A percentile compares a stretch with the other conserved stretches of the same genome.
phyloP scores from a whole-genome alignment of 1,139 yeast species.

The Hanseniaspora sp. region DNA sequence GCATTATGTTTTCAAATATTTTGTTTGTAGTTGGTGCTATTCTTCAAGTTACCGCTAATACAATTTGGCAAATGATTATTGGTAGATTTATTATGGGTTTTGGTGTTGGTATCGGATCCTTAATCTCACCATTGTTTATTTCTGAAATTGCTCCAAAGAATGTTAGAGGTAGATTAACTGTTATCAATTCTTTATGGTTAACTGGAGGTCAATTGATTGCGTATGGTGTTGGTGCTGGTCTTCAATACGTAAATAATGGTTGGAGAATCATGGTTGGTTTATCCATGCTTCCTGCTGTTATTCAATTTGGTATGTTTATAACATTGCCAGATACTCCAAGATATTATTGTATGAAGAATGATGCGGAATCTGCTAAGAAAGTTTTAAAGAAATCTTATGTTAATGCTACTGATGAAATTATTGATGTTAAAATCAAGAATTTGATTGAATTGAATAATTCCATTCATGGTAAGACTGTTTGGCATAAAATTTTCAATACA shows the following conservation, averaged over 20 bases:
- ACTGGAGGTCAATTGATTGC: slow-evolving; percentile 91
- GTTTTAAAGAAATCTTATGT: slow-evolving; percentile 53
- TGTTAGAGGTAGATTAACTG: slow-evolving; percentile 76
- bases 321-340: slow-evolving; percentile 95
- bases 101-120: slow-evolving; percentile 90
- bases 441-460: slow-evolving; percentile 46
- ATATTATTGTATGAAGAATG: slow-evolving; percentile 62
- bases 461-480: slow-evolving; percentile 50
- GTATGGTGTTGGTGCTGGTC: slow-evolving; percentile 86
- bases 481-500: slow-evolving; percentile 48
- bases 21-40: slow-evolving; percentile 74
- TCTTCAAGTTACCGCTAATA: slow-evolving; percentile 65
- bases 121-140: slow-evolving; percentile 81
- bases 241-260: slow-evolving; percentile 61
- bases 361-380: slow-evolving; percentile 49
- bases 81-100: slow-evolving; percentile 90
- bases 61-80: slow-evolving; percentile 81
- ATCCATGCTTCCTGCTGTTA: slow-evolving; percentile 73
- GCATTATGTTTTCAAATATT: slow-evolving; percentile 66
- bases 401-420: slow-evolving; percentile 45
- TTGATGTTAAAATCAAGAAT: slow-evolving; percentile 50
- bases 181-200: slow-evolving; percentile 36
- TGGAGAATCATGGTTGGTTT: slow-evolving; percentile 91
- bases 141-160: slow-evolving; percentile 86
- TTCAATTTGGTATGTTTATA: slow-evolving; percentile 64